A percentile compares a stretch with the other conserved stretches of the same genome.
These are phyloP conservation scores for Lipomyces sp. DNA, from an alignment of 805 yeast species.

Conservation along the genomic window DNA sequence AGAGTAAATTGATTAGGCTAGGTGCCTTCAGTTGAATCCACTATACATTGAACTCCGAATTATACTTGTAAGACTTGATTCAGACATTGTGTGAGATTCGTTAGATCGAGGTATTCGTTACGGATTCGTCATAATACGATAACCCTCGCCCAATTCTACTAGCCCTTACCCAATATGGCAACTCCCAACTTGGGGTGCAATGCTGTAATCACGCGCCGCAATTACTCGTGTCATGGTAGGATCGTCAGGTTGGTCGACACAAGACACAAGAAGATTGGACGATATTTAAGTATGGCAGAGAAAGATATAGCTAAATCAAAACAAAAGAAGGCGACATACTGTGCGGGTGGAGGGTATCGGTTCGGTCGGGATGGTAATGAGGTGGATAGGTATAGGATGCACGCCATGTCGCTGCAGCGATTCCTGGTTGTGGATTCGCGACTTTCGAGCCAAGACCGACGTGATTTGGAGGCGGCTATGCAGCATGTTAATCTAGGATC, in stretches of 20 bases:
- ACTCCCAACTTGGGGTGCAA: constrained; percentile 1
- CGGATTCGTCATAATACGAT: no score
- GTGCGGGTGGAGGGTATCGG: neutral
- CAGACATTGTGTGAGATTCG: no score
- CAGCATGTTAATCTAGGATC: constrained; percentile 23
- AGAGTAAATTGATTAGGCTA: no score
- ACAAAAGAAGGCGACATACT: neutral
- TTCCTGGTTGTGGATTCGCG: constrained; percentile 19
- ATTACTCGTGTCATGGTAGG: no score
- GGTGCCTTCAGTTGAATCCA: no score
- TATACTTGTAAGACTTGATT: no score
- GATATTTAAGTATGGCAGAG: no score
- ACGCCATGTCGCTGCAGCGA: constrained; percentile 9
- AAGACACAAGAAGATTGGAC: no score
- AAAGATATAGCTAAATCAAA: neutral
- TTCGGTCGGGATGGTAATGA: neutral
- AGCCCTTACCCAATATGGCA: neutral
- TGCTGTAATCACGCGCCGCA: constrained; percentile 6
- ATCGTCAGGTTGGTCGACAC: no score
- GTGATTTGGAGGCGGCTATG: constrained; percentile 14
- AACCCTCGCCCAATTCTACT: no score
- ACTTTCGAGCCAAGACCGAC: constrained; percentile 18
- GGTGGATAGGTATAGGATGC: neutral
- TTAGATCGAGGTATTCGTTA: no score
- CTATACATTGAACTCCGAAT: no score